Percentiles rank a stretch among this genome's conserved stretches.
Conservation (phyloP, 169 alveolate species). For the Plasmodium gallinaceum region DNA sequence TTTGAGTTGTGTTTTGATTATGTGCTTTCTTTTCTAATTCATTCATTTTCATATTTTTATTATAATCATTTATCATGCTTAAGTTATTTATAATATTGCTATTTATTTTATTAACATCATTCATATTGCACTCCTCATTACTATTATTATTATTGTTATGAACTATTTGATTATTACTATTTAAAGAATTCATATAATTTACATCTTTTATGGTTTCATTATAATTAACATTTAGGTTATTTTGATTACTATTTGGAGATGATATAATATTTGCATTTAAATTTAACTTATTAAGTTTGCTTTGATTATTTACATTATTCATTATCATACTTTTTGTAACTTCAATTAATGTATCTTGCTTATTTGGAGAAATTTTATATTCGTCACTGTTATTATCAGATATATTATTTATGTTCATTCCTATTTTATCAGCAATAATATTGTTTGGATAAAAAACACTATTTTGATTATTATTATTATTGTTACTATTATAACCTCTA, state of each 20-base stretch:
- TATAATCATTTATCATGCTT: not conserved
- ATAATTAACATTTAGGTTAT: conserved; percentile 2
- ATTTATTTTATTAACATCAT: conserved; percentile 3
- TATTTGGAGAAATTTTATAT: not conserved
- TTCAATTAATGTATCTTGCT: conserved; percentile 14
- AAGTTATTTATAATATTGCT: not conserved
- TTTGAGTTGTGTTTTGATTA: not conserved
- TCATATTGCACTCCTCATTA: not conserved
- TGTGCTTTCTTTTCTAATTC: not conserved
- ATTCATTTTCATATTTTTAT: not conserved
- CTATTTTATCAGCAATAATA: not conserved
- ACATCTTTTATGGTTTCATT: conserved; percentile 21
- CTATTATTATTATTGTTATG: conserved; percentile 3
- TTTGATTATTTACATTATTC: not conserved
- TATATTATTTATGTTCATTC: conserved; percentile 18
- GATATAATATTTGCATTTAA: conserved; percentile 6
- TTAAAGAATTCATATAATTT: conserved; percentile 6
- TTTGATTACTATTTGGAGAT: conserved; percentile 4
- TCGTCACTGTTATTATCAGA: conserved; percentile 8
- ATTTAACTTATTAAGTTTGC: conserved; percentile 4
- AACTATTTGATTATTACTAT: not conserved
- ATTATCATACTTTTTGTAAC: conserved; percentile 14
- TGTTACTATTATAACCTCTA: conserved; percentile 3
- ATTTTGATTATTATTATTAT: not conserved
- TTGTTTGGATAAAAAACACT: not conserved